Base-by-base conservation (phyloP, 306 rosid genomes). In the Lathyrus sativus region DNA sequence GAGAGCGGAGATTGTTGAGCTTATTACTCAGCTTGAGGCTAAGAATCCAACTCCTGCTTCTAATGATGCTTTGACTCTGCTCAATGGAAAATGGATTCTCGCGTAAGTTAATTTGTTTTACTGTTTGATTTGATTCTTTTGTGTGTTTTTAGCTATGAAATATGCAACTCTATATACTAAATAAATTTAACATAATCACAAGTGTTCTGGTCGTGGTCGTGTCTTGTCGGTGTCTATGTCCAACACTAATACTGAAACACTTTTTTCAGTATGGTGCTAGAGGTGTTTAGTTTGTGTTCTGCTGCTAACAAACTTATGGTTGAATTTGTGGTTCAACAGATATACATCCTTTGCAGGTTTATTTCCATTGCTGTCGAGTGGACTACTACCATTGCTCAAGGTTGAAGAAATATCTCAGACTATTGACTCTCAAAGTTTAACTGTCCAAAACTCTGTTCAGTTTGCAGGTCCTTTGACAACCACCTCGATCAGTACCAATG, bases 51-150 rank as follows among this genome's bases (percentile, higher is more conserved):
- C 77, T 13, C 90, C 98, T 44, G 96, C 90, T 15, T 96, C 98
- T 46, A 86, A 95, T 0, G 97, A 93, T 22, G 97, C 95, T n/a
- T 67, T 90, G 74, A 22, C 87, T 65, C 78, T 90, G 17, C 96
- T 93, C 53, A 90, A 90, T 51, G 98, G 97, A 45, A 93, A 88
- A 72, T 93, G 97, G 98, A 88, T 93, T 84, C 95, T 93, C 6
- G 90, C 83, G 97, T 93, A 83, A 80, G 84, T 10, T 0, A 10
- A 10, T 22, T 53, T 53, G 3, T 51, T 51, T 51, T 19, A 51
- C 28, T 50, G 3, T 19, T 18, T 50, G 1, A 10, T 50, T 50
- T 50, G 6, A 18, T 50, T 50, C 1, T 50, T 9, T 6, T 46
- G 19, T 46, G 10, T 11, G 3, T 38, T 38, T 38, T 44, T 11